These are phyloP conservation scores for Citrus sp. DNA, from an alignment of 345 rosid genomes.

Conservation along the genomic window DNA sequence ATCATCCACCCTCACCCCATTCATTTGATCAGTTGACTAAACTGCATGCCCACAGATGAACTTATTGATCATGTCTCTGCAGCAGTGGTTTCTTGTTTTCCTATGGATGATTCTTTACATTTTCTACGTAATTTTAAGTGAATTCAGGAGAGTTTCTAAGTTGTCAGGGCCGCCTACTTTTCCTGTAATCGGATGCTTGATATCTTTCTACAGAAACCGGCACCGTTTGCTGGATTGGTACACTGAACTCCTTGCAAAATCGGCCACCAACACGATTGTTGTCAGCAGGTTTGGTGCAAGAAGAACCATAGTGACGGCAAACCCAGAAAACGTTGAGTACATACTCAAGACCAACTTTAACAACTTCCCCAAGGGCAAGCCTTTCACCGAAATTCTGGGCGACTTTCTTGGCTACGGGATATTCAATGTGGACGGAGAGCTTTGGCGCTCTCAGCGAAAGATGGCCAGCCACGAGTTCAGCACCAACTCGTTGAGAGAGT, in stretches of 20 bases:
- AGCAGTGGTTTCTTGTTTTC: constrained; percentile 9
- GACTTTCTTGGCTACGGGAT: constrained; percentile 77
- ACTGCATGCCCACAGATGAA: constrained; percentile 19
- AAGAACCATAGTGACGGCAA: constrained; percentile 70
- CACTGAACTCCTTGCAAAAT: constrained; percentile 54
- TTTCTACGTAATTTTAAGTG: constrained; percentile 11
- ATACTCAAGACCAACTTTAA: constrained; percentile 76
- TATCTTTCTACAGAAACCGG: constrained; percentile 63
- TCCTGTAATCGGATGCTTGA: constrained; percentile 70
- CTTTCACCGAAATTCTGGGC: constrained; percentile 79
- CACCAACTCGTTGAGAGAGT: constrained; percentile 38
- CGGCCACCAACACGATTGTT: constrained; percentile 55
- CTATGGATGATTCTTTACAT: constrained; percentile 18
- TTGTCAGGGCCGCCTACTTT: constrained; percentile 39
- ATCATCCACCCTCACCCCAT: background rate
- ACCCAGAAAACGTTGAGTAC: constrained; percentile 70
- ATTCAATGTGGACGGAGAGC: constrained; percentile 63
- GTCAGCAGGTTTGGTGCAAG: constrained; percentile 59
- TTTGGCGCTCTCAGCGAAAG: constrained; percentile 62
- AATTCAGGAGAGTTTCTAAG: constrained; percentile 10
- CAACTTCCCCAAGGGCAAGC: constrained; percentile 86
- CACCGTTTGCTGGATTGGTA: constrained; percentile 77
- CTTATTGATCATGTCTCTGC: background rate
- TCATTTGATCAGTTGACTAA: background rate
- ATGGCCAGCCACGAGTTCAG: constrained; percentile 48